A percentile compares a stretch with the other conserved stretches of the same genome.
Conservation (phyloP, 345 rosid genomes). For the Conringia planisiliqua region DNA sequence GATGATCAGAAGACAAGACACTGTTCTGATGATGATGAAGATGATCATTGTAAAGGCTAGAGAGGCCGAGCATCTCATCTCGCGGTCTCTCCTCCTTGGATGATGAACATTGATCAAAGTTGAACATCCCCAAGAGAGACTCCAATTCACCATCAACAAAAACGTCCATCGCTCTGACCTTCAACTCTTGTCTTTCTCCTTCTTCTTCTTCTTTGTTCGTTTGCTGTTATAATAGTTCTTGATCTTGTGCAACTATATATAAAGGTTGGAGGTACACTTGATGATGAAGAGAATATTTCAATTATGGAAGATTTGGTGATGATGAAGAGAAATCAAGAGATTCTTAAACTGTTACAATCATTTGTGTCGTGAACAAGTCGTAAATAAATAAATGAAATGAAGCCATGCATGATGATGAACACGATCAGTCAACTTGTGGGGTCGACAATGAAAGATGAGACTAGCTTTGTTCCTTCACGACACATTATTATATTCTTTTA, state of each 20-base stretch:
- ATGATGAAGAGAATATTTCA: slow-evolving; percentile 16
- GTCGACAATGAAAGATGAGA: slow-evolving; percentile 25
- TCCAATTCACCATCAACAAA: slow-evolving; percentile 41
- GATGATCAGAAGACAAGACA: slow-evolving; percentile 22
- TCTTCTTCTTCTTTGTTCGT: neutral
- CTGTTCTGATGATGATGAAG: slow-evolving; percentile 25
- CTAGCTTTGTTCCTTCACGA: slow-evolving; percentile 32
- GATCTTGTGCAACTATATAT: slow-evolving; percentile 22
- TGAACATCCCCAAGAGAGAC: slow-evolving; percentile 39
- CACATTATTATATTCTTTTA: slow-evolving; percentile 14
- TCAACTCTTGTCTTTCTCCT: slow-evolving; percentile 11
- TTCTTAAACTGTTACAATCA: slow-evolving; percentile 32
- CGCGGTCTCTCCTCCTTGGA: slow-evolving; percentile 26
- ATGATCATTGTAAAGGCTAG: slow-evolving; percentile 33
- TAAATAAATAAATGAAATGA: slow-evolving; percentile 13
- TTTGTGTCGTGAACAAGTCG: slow-evolving; percentile 29
- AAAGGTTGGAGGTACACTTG: slow-evolving; percentile 21
- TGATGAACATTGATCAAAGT: slow-evolving; percentile 35
- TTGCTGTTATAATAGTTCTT: slow-evolving; percentile 14
- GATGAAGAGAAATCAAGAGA: slow-evolving; percentile 32
- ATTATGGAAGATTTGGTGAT: slow-evolving; percentile 29
- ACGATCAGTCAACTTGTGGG: slow-evolving; percentile 39
- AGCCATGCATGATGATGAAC: slow-evolving; percentile 39
- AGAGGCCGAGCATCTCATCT: slow-evolving; percentile 30
- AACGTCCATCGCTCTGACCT: slow-evolving; percentile 27